Evolutionary conservation across 1,284 basidiomycete species (phyloP).

Genomic region (Pisolithus thermaeus): DNA sequence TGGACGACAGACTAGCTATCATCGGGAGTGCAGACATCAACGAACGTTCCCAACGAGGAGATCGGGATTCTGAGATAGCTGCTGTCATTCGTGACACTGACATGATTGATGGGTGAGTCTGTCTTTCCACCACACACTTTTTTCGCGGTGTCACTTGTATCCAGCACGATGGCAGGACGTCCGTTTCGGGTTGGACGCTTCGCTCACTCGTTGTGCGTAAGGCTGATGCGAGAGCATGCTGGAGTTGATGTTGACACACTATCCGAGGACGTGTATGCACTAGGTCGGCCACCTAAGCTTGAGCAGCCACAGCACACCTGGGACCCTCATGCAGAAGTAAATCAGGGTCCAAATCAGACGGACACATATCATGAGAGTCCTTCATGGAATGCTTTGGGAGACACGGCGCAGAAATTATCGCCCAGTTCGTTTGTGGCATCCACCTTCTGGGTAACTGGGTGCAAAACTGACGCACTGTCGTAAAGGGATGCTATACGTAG

Average conservation of each 20-base stretch:
- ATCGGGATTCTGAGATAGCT: constrained; percentile 94
- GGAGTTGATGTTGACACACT: constrained; percentile 93
- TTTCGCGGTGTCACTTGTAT: constrained; percentile 4
- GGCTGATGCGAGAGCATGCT: constrained; percentile 95
- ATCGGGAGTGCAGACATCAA: constrained; percentile 99
- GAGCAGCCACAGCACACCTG: constrained; percentile 59
- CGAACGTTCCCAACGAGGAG: constrained; percentile 91
- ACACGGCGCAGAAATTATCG: constrained; percentile 34
- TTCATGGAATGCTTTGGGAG: constrained; percentile 31
- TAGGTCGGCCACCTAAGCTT: constrained; percentile 46
- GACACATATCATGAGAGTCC: constrained; percentile 34
- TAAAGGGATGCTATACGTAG: constrained; percentile 36
- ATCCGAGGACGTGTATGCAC: constrained; percentile 71
- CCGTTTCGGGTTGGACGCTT: constrained; percentile 96
- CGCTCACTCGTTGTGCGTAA: constrained; percentile 88
- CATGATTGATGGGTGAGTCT: constrained; percentile 79
- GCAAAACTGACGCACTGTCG: neutral
- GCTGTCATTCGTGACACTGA: constrained; percentile 94
- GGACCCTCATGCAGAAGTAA: constrained; percentile 73
- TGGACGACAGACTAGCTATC: constrained; percentile 95
- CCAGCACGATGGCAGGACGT: constrained; percentile 87
- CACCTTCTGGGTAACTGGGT: neutral
- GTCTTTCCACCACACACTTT: neutral
- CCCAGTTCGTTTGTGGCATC: constrained; percentile 41
- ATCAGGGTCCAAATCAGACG: constrained; percentile 38